Percentiles rank a stretch among this genome's conserved stretches.
Evolutionary conservation across 176 grass and related monocot genomes (phyloP).

Genomic region (Aechmea fasciata): DNA sequence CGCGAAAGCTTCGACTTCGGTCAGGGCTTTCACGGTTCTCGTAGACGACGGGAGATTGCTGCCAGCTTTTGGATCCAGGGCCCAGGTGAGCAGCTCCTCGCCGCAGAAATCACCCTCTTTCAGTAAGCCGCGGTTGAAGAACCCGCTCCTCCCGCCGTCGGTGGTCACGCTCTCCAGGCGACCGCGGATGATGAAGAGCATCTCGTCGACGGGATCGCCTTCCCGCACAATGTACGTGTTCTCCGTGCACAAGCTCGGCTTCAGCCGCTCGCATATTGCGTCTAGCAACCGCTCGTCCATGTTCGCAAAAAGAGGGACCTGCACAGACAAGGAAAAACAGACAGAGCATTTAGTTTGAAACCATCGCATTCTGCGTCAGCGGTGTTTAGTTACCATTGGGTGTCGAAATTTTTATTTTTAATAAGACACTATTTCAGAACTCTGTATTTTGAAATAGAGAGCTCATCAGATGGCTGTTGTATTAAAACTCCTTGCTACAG

Average conservation of each 20-base stretch:
- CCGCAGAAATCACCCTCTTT: conserved; percentile 58
- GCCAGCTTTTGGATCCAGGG: conserved; percentile 55
- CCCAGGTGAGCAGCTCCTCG: conserved; percentile 67
- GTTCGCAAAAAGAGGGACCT: conserved; percentile 61
- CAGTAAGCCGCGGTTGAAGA: conserved; percentile 51
- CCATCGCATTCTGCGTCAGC: too few species aligned
- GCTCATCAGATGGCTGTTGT: too few species aligned
- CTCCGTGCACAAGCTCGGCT: conserved; percentile 52
- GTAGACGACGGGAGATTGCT: conserved; percentile 47
- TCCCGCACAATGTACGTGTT: conserved; percentile 45
- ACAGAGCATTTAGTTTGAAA: too few species aligned
- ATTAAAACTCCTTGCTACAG: too few species aligned
- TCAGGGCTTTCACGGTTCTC: conserved; percentile 56
- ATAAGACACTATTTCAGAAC: background rate
- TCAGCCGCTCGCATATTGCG: conserved; percentile 72
- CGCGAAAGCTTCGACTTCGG: conserved; percentile 60
- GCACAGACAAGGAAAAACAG: background rate
- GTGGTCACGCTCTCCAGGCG: conserved; percentile 58
- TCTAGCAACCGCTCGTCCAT: conserved; percentile 77
- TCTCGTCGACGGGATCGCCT: conserved; percentile 62
- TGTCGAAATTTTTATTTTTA: background rate
- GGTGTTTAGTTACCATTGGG: too few species aligned
- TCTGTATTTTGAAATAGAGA: too few species aligned
- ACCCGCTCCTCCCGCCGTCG: conserved; percentile 48
- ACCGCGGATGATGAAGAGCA: conserved; percentile 65